Percentiles rank a stretch among this genome's conserved stretches.
phyloP scores from a whole-genome alignment of 2,329 filamentous ascomycete genomes.

The Paraphaeosphaeria sporulosa region DNA sequence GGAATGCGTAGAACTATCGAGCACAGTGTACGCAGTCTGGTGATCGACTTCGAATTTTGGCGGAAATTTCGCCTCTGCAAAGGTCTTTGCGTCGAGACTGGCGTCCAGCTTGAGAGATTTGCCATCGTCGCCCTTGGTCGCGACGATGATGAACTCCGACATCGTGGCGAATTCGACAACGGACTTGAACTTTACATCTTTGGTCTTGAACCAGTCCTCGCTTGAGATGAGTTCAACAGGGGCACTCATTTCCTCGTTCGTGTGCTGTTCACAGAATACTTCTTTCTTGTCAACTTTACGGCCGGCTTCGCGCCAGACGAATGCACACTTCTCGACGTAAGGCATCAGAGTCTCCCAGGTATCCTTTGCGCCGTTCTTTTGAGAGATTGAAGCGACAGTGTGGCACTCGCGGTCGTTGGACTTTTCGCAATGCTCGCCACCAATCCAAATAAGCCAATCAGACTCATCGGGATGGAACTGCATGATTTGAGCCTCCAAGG shows the following conservation, averaged over 20 bases:
- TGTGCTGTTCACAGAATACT: constrained; percentile 69
- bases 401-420: constrained; percentile 66
- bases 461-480: constrained; percentile 81
- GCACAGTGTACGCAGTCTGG: constrained; percentile 85
- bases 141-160: constrained; percentile 95
- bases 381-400: constrained; percentile 76
- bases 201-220: constrained; percentile 77
- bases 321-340: constrained; percentile 83
- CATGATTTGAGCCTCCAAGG: constrained; percentile 63
- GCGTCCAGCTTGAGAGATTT: constrained; percentile 78
- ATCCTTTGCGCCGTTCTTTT: constrained; percentile 72
- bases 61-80: constrained; percentile 86
- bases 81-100: constrained; percentile 83
- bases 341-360: constrained; percentile 76
- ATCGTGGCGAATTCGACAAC: constrained; percentile 91
- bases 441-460: constrained; percentile 93
- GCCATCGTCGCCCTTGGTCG: constrained; percentile 70
- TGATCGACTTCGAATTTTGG: constrained; percentile 80
- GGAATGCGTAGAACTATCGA: constrained; percentile 93
- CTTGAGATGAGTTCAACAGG: constrained; percentile 77
- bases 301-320: constrained; percentile 72
- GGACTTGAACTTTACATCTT: constrained; percentile 69
- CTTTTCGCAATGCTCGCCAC: constrained; percentile 71
- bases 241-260: constrained; percentile 68
- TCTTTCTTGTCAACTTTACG: constrained; percentile 67